phyloP scores from a whole-genome alignment of 257 asterid species.

The Oldenlandia corymbosa region DNA sequence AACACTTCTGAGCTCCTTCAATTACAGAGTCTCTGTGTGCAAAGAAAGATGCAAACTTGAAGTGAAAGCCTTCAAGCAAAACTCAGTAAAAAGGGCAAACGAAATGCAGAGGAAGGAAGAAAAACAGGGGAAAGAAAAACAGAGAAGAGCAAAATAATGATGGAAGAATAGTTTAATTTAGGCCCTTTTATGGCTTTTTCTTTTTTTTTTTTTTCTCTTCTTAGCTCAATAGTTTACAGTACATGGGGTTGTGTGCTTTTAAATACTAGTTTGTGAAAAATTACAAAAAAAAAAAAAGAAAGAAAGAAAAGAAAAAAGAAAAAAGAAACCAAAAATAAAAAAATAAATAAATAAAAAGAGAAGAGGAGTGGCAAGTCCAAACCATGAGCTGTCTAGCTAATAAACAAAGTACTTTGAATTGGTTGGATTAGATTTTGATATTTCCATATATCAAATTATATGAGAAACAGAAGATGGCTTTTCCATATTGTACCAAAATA shows the following conservation, averaged over 20 bases:
- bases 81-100: not conserved
- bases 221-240: not conserved
- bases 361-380: constrained; percentile 4
- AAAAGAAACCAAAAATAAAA: too few relatives aligned
- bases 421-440: too few relatives aligned
- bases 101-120: not conserved
- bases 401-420: not conserved
- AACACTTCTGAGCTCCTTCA: too few relatives aligned
- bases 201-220: constrained; percentile 2
- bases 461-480: not conserved
- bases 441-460: not conserved
- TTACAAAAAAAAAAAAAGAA: not conserved
- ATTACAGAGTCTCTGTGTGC: not conserved
- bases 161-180: not conserved
- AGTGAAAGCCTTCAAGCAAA: not conserved
- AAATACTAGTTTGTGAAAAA: not conserved
- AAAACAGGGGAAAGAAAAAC: not conserved
- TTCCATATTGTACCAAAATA: not conserved
- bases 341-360: not conserved
- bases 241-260: constrained; percentile 19
- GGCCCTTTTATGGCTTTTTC: constrained; percentile 10
- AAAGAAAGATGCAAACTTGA: not conserved
- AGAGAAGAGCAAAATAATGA: not conserved
- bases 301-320: too few relatives aligned
- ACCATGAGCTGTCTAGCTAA: constrained; percentile 20